Evolutionary conservation across 305 asterid species (phyloP).

Genomic region (Fraxinus greggii): DNA sequence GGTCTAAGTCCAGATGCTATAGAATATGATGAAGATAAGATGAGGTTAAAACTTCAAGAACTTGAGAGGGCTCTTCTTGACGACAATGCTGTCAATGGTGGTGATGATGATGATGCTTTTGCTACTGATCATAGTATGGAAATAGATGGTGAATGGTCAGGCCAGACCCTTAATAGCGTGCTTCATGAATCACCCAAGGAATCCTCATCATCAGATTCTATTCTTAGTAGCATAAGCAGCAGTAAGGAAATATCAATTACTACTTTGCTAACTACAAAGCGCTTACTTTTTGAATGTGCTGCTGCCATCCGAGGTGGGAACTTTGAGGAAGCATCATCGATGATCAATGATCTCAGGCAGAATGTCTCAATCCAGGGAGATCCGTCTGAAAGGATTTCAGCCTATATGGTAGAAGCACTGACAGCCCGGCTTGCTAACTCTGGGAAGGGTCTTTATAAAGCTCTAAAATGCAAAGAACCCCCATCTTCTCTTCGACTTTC

Average conservation of each 20-base stretch:
- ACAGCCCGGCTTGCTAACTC: constrained; percentile 83
- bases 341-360: constrained; percentile 63
- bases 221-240: constrained; percentile 45
- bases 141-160: constrained; percentile 47
- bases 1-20: constrained; percentile 39
- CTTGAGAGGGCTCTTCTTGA: constrained; percentile 78
- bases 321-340: constrained; percentile 46
- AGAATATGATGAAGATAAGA: constrained; percentile 48
- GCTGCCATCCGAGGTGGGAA: constrained; percentile 60
- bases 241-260: constrained; percentile 37
- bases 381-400: constrained; percentile 77
- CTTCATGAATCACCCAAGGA: constrained; percentile 69
- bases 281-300: constrained; percentile 75
- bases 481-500: constrained; percentile 75
- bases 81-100: constrained; percentile 34
- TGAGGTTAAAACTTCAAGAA: constrained; percentile 74
- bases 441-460: constrained; percentile 85
- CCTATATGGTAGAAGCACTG: constrained; percentile 93
- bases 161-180: constrained; percentile 25
- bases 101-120: constrained; percentile 12
- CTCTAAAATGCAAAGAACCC: constrained; percentile 77
- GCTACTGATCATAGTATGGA: constrained; percentile 43
- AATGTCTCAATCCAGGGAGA: constrained; percentile 84
- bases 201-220: constrained; percentile 62
- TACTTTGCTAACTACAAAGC: constrained; percentile 44